These are phyloP conservation scores for Musa beccarii DNA, from an alignment of 176 grass and related monocot genomes.

Conservation along the genomic window DNA sequence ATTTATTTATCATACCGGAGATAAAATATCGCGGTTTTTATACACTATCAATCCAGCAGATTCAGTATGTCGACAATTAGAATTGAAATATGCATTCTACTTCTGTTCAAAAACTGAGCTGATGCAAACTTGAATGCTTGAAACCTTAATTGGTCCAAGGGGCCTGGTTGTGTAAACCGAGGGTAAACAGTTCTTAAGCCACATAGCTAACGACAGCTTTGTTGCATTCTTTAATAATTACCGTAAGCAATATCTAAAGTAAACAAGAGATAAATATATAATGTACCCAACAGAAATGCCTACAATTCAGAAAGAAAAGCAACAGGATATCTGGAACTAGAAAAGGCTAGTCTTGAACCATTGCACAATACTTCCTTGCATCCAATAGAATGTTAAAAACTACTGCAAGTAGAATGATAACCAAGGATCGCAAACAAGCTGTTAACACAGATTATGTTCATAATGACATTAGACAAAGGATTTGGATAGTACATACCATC, in stretches of 20 bases:
- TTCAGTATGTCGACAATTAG: neutral
- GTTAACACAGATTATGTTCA: neutral
- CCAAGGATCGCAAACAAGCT: neutral
- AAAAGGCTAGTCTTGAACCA: neutral
- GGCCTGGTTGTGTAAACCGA: neutral
- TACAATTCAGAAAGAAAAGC: neutral
- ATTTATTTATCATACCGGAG: neutral
- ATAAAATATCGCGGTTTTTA: neutral
- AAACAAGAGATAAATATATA: neutral
- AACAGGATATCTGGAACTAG: neutral
- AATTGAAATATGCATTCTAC: neutral
- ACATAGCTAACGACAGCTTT: neutral
- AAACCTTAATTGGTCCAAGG: neutral
- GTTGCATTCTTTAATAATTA: neutral
- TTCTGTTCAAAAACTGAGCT: too few species aligned
- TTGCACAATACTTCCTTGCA: neutral
- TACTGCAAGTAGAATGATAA: neutral
- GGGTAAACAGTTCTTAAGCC: neutral
- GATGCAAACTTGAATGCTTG: too few species aligned
- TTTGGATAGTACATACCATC: constrained; percentile 52
- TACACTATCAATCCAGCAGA: neutral
- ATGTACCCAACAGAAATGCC: neutral
- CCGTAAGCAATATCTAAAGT: neutral
- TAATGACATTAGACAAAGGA: neutral
- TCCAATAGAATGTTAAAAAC: neutral